A percentile compares a stretch with the other conserved stretches of the same genome.
These are phyloP conservation scores for Puccinia polysora DNA, from an alignment of 1,284 basidiomycete species.

Conservation along the genomic window DNA sequence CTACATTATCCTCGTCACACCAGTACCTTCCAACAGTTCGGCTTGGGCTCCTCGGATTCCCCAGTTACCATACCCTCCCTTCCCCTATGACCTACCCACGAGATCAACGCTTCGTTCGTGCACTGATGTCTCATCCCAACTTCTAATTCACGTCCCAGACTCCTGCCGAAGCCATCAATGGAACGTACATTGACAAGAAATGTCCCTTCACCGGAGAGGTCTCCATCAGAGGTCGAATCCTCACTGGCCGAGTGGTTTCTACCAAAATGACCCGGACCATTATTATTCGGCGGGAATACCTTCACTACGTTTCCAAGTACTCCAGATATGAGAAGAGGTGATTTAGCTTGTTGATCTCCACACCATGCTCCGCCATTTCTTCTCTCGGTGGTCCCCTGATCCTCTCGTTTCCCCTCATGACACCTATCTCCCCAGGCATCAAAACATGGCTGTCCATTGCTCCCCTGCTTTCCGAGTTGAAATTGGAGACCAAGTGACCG, in stretches of 20 bases:
- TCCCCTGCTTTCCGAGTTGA: slow-evolving; percentile 96
- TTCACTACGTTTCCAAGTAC: slow-evolving; percentile 98
- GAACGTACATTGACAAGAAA: slow-evolving; percentile 99
- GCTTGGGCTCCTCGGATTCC: too few species aligned
- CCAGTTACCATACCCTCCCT: too few species aligned
- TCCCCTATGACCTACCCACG: too few species aligned
- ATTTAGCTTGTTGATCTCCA: too few species aligned
- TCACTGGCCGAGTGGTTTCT: slow-evolving; percentile 93
- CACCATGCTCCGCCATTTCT: slow-evolving; percentile 45
- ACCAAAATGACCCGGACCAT: slow-evolving; percentile 99
- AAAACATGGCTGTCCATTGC: slow-evolving; percentile 94
- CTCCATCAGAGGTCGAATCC: slow-evolving; percentile 97
- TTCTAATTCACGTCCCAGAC: slow-evolving; percentile 58
- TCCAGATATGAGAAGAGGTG: slow-evolving; percentile 59
- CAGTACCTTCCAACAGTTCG: too few species aligned
- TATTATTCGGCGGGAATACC: slow-evolving; percentile 94
- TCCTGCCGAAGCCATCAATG: slow-evolving; percentile 88
- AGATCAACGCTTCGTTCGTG: background rate
- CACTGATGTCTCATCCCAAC: background rate
- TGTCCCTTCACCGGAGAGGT: slow-evolving; percentile 70
- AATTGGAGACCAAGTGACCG: slow-evolving; percentile 85
- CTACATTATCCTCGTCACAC: too few species aligned
- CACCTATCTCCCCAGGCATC: slow-evolving; percentile 60
- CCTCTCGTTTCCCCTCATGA: background rate
- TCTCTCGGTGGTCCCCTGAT: slow-evolving; percentile 75